phyloP scores from a whole-genome alignment of 768 basidiomycete species.

The Serendipita sp. region DNA sequence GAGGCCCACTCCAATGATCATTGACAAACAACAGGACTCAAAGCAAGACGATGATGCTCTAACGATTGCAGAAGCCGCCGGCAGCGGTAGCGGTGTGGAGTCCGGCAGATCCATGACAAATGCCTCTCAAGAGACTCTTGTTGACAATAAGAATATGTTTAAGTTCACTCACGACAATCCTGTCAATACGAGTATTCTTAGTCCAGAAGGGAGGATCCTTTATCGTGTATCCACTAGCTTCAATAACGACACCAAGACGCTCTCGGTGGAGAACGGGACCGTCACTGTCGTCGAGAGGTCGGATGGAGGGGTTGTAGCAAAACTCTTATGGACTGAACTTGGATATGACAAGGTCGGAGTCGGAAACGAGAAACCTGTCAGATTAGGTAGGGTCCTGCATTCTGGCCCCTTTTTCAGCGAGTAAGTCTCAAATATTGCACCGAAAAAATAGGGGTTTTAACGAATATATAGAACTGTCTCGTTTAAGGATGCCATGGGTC shows the following conservation, averaged over 20 bases:
- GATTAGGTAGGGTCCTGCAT: background rate
- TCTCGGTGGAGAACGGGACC: constrained; percentile 12
- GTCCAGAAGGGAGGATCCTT: constrained; percentile 19
- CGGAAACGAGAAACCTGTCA: constrained; percentile 11
- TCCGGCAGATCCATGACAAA: background rate
- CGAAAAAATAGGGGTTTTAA: background rate
- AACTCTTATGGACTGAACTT: constrained; percentile 25
- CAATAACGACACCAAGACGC: constrained; percentile 8
- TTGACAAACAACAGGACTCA: background rate
- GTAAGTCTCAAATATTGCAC: constrained; percentile 15
- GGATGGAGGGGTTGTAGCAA: constrained; percentile 21
- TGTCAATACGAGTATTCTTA: constrained; percentile 23
- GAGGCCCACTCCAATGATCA: too few relatives aligned
- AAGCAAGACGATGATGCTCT: background rate
- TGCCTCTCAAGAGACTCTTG: background rate
- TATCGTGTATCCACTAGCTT: constrained; percentile 24
- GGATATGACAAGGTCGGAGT: constrained; percentile 25
- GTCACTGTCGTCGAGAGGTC: constrained; percentile 21
- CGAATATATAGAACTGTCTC: constrained; percentile 20
- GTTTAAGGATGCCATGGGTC: constrained; percentile 21
- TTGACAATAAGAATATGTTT: constrained; percentile 10
- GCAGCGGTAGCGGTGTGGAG: background rate
- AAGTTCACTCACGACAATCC: constrained; percentile 27
- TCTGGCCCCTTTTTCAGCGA: constrained; percentile 19
- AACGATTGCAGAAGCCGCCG: background rate